Conservation (phyloP, 345 rosid genomes). For the Lepidium didymum region DNA sequence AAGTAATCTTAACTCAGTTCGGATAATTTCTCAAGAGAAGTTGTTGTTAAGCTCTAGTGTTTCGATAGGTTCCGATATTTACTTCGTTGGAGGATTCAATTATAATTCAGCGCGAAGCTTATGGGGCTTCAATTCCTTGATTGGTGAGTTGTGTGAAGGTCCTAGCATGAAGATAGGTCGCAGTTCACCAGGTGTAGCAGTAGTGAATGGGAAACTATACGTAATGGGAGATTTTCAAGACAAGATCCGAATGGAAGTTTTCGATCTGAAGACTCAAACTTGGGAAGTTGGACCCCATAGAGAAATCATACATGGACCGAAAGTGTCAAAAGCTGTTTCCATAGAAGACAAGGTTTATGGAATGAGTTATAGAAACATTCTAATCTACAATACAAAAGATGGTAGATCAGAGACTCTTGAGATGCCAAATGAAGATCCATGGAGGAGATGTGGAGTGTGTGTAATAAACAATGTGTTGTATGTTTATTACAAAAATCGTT, state of each 20-base stretch:
- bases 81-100: slow-evolving; percentile 54
- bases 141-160: slow-evolving; percentile 37
- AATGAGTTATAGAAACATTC: slow-evolving; percentile 41
- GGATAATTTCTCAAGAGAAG: slow-evolving; percentile 31
- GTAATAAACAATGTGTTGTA: slow-evolving; percentile 52
- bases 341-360: slow-evolving; percentile 37
- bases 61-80: slow-evolving; percentile 39
- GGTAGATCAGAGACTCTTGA: slow-evolving; percentile 40
- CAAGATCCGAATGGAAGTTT: slow-evolving; percentile 54
- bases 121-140: slow-evolving; percentile 53
- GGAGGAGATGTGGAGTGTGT: slow-evolving; percentile 39
- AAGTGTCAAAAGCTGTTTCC: slow-evolving; percentile 55
- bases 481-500: slow-evolving; percentile 50
- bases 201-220: slow-evolving; percentile 39
- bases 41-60: slow-evolving; percentile 35
- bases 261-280: slow-evolving; percentile 25
- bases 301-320: background rate
- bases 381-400: slow-evolving; percentile 38
- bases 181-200: slow-evolving; percentile 35
- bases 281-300: slow-evolving; percentile 39
- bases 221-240: slow-evolving; percentile 58
- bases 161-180: slow-evolving; percentile 51
- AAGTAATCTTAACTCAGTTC: slow-evolving; percentile 23
- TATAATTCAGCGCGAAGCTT: slow-evolving; percentile 31
- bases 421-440: slow-evolving; percentile 39